Percentiles rank a stretch among this genome's conserved stretches.
Conservation (phyloP, 768 basidiomycete genomes). For the Pleurotus platypus region DNA sequence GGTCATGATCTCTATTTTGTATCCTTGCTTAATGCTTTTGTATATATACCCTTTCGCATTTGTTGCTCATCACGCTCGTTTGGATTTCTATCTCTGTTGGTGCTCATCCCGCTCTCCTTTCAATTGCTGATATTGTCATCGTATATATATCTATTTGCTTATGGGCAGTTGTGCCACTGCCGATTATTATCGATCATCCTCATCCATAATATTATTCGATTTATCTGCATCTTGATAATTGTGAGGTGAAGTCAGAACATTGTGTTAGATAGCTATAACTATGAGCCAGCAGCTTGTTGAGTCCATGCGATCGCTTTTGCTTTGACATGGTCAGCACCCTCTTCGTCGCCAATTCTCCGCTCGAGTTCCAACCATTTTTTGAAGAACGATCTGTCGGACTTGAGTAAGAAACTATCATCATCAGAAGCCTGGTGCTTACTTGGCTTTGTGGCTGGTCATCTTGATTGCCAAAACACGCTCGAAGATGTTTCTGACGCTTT, state of each 20-base stretch:
- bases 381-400: constrained; percentile 72
- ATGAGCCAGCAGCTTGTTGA: constrained; percentile 45
- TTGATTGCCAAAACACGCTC: constrained; percentile 79
- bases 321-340: constrained; percentile 79
- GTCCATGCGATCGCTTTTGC: constrained; percentile 91
- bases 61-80: constrained; percentile 49
- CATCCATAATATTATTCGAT: constrained; percentile 6
- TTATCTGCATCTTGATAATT: constrained; percentile 20
- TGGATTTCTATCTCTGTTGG: constrained; percentile 41
- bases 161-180: constrained; percentile 26
- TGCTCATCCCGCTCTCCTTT: constrained; percentile 26
- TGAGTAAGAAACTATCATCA: background rate
- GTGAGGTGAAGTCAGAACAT: constrained; percentile 12
- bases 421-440: constrained; percentile 47
- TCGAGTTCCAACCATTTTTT: constrained; percentile 97
- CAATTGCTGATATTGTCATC: constrained; percentile 20
- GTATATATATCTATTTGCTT: constrained; percentile 28
- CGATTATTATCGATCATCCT: constrained; percentile 17
- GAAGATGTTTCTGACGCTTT: constrained; percentile 82
- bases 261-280: constrained; percentile 25
- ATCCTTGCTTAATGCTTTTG: constrained; percentile 35
- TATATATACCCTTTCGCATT: constrained; percentile 48
- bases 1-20: constrained; percentile 32
- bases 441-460: constrained; percentile 93
- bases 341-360: constrained; percentile 80